Percentiles rank a stretch among this genome's conserved stretches.
These are phyloP conservation scores for Lepraria neglecta DNA, from an alignment of 495 filamentous ascomycete genomes.

Conservation along the genomic window DNA sequence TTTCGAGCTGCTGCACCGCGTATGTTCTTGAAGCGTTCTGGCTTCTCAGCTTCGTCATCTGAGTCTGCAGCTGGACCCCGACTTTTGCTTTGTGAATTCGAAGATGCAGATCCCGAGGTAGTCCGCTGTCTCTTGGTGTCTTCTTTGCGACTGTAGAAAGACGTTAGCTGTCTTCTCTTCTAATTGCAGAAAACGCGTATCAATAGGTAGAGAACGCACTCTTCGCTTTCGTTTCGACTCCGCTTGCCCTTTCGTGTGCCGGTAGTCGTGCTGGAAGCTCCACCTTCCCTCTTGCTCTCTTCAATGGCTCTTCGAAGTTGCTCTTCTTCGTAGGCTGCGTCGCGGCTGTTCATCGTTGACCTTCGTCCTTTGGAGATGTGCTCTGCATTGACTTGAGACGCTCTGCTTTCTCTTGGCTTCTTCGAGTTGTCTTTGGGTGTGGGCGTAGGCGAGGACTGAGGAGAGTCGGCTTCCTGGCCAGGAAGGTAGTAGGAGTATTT, in stretches of 20 bases:
- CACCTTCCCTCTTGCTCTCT: constrained; percentile 75
- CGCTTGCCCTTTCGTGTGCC: constrained; percentile 64
- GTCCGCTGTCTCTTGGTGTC: constrained; percentile 66
- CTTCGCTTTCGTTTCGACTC: constrained; percentile 85
- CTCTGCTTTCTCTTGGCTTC: constrained; percentile 43
- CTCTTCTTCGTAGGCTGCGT: constrained; percentile 93
- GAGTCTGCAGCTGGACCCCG: constrained; percentile 53
- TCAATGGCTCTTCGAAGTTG: constrained; percentile 83
- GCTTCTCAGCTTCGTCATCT: constrained; percentile 57
- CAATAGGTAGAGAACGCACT: constrained; percentile 52
- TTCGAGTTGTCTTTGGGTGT: constrained; percentile 42
- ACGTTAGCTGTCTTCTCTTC: neutral
- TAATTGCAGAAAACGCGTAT: constrained; percentile 22
- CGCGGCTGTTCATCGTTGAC: constrained; percentile 96
- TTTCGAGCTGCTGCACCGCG: constrained; percentile 57
- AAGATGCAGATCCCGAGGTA: constrained; percentile 61
- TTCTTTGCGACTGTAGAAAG: constrained; percentile 43
- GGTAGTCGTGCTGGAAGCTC: constrained; percentile 43
- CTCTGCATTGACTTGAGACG: constrained; percentile 41
- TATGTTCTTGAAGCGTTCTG: constrained; percentile 53
- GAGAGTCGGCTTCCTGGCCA: constrained; percentile 44
- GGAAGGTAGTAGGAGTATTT: constrained; percentile 65
- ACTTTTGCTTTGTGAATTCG: constrained; percentile 44
- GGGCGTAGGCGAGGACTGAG: constrained; percentile 42
- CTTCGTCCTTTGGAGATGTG: constrained; percentile 62